Evolutionary conservation across 306 rosid genomes (phyloP).

Genomic region (Sindora glabra): DNA sequence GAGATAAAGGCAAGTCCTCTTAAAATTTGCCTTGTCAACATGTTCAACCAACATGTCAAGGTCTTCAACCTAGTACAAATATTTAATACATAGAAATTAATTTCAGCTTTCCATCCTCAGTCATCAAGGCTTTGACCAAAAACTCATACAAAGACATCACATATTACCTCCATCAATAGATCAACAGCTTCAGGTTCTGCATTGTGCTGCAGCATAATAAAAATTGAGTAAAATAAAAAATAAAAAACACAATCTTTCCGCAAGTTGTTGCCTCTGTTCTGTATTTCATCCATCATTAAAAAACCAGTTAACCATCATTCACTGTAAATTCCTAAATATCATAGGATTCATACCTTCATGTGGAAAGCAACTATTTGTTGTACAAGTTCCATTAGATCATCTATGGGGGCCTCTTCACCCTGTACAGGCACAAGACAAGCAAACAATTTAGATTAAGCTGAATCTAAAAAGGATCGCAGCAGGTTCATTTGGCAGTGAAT

Average conservation of each 20-base stretch:
- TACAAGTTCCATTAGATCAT: conserved; percentile 86
- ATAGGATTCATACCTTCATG: conserved; percentile 87
- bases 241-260: not conserved
- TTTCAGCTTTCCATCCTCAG: not conserved
- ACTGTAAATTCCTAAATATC: not conserved
- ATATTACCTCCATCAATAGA: conserved; percentile 90
- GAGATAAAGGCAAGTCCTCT: conserved; percentile 87
- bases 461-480: not conserved
- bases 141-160: no score
- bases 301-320: not conserved
- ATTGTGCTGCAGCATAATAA: conserved; percentile 75
- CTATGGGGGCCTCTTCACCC: conserved; percentile 73
- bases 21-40: conserved; percentile 83
- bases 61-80: conserved; percentile 75
- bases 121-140: not conserved
- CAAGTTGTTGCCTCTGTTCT: no score
- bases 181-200: conserved; percentile 99
- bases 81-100: conserved; percentile 7
- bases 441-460: not conserved
- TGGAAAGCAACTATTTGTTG: conserved; percentile 88
- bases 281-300: no score
- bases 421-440: conserved; percentile 24
- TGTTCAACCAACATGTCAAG: conserved; percentile 81
- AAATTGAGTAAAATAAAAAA: no score
- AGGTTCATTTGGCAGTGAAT: no score